Percentiles rank a stretch among this genome's conserved stretches.
Conservation (phyloP, 2,329 filamentous ascomycete genomes). For the Aspergillus texensis region DNA sequence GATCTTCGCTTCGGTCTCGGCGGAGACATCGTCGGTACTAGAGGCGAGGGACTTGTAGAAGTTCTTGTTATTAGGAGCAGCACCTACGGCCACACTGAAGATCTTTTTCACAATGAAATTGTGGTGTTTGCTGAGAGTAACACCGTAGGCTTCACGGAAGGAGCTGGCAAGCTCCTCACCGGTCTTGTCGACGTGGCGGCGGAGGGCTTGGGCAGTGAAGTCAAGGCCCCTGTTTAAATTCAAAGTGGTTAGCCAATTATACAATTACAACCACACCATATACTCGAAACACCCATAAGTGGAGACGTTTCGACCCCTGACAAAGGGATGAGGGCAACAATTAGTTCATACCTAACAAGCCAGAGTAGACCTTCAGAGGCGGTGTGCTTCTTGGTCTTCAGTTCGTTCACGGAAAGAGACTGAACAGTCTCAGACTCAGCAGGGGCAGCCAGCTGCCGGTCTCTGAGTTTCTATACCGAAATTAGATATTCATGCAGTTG, state of each 20-base stretch:
- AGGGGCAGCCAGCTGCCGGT: constrained; percentile 77
- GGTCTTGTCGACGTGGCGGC: constrained; percentile 70
- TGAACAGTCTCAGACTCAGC: constrained; percentile 82
- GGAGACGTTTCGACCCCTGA: constrained; percentile 4
- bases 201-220: constrained; percentile 85
- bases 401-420: constrained; percentile 80
- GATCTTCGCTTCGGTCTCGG: background rate
- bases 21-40: background rate
- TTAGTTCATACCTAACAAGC: constrained; percentile 69
- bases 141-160: constrained; percentile 82
- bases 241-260: constrained; percentile 4
- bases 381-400: constrained; percentile 84
- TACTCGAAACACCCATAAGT: constrained; percentile 5
- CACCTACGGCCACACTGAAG: constrained; percentile 90
- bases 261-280: background rate
- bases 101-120: constrained; percentile 79
- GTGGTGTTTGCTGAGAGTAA: constrained; percentile 90
- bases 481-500: constrained; percentile 13
- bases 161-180: constrained; percentile 78
- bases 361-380: constrained; percentile 90
- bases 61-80: constrained; percentile 88
- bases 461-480: constrained; percentile 75
- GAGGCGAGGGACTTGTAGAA: constrained; percentile 64
- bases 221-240: constrained; percentile 72
- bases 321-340: background rate